These are phyloP conservation scores for Ormosia semicastrata DNA, from an alignment of 306 rosid species.

Conservation along the genomic window DNA sequence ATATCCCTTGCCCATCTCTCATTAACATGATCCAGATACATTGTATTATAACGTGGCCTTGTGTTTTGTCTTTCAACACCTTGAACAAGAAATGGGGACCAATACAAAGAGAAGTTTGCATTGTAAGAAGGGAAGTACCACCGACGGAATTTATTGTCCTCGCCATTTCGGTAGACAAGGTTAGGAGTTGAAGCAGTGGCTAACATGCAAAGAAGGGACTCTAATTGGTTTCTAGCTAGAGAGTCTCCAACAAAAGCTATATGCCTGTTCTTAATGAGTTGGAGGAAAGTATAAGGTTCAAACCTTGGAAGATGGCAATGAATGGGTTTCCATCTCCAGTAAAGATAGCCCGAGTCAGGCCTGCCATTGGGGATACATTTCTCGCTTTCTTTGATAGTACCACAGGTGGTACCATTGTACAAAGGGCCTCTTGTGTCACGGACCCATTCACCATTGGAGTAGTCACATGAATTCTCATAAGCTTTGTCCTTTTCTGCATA, in stretches of 20 bases:
- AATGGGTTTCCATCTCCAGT: constrained; percentile 70
- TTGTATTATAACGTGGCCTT: constrained; percentile 45
- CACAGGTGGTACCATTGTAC: constrained; percentile 66
- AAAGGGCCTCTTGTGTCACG: constrained; percentile 47
- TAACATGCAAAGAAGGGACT: constrained; percentile 74
- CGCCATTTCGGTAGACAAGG: constrained; percentile 42
- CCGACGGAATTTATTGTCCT: constrained; percentile 59
- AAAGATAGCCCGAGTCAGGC: constrained; percentile 51
- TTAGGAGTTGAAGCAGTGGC: constrained; percentile 49
- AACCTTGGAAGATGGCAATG: constrained; percentile 64
- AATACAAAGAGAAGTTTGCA: constrained; percentile 53
- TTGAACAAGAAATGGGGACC: constrained; percentile 80
- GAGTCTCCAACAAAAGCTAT: constrained; percentile 80
- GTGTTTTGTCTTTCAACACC: constrained; percentile 56
- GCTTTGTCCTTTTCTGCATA: constrained; percentile 40
- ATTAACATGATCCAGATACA: constrained; percentile 55
- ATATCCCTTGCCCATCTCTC: constrained; percentile 70
- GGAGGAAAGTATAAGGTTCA: constrained; percentile 55
- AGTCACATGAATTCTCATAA: constrained; percentile 48
- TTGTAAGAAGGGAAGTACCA: constrained; percentile 67
- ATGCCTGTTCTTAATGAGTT: constrained; percentile 47
- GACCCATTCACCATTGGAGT: constrained; percentile 64
- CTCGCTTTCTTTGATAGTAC: constrained; percentile 60
- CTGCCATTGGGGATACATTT: constrained; percentile 67
- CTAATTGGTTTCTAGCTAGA: constrained; percentile 78